phyloP scores from a whole-genome alignment of 2,329 filamentous ascomycete species.

The Aureobasidium vineae region DNA sequence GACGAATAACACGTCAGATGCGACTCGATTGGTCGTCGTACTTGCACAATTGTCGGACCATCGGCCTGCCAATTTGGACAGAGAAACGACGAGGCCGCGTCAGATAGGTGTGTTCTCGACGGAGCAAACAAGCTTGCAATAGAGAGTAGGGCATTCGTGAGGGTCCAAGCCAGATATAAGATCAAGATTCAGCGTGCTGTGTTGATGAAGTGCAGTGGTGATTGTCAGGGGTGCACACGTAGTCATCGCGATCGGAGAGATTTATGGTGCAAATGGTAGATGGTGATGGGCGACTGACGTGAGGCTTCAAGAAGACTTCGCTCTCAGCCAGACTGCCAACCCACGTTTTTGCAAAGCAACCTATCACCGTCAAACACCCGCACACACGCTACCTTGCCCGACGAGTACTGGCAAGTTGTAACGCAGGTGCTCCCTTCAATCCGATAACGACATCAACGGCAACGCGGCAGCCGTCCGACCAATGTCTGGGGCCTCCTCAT shows the following conservation, averaged over 20 bases:
- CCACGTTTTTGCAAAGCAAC: constrained; percentile 18
- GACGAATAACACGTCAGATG: neutral
- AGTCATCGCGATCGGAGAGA: neutral
- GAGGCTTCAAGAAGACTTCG: constrained; percentile 17
- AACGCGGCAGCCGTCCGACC: constrained; percentile 23
- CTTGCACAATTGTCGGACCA: constrained; percentile 9
- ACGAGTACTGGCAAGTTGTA: neutral
- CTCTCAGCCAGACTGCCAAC: neutral
- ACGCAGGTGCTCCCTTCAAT: neutral
- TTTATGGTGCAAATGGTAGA: neutral
- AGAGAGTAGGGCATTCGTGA: neutral
- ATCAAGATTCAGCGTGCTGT: too few relatives aligned
- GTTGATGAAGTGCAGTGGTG: neutral
- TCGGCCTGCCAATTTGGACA: neutral
- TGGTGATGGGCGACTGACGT: neutral
- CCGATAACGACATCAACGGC: constrained; percentile 2
- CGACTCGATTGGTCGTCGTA: neutral
- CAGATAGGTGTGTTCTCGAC: neutral
- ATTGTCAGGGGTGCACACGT: constrained; percentile 20
- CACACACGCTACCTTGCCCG: constrained; percentile 7
- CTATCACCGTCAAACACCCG: constrained; percentile 3
- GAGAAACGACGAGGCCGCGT: constrained; percentile 4
- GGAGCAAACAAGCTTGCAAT: neutral
- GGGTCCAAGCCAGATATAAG: neutral
- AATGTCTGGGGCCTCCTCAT: constrained; percentile 26